Percentiles rank a stretch among this genome's conserved stretches.
Evolutionary conservation across 2,329 filamentous ascomycete genomes (phyloP).

Genomic region (Zasmidium citrigriseum): DNA sequence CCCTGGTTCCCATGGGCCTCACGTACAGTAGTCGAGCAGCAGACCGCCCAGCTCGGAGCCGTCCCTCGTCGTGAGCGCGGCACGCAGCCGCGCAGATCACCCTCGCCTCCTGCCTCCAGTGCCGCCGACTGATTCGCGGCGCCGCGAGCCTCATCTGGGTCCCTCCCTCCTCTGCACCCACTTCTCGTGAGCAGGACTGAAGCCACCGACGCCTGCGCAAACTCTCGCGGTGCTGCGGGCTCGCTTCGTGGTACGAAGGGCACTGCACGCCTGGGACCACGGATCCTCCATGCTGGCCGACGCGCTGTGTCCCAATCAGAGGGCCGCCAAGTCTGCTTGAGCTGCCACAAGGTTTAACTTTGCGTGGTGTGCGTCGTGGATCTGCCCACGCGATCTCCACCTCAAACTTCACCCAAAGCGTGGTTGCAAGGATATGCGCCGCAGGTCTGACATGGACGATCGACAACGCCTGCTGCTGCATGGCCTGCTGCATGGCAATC

Average conservation of each 20-base stretch:
- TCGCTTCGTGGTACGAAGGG: too few species aligned
- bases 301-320: not conserved
- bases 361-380: constrained; percentile 1
- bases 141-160: not conserved
- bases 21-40: not conserved
- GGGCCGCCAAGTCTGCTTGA: not conserved
- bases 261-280: not conserved
- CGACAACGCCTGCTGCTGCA: too few species aligned
- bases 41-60: not conserved
- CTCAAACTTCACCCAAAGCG: too few species aligned
- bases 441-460: too few species aligned
- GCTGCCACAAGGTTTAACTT: not conserved
- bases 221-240: not conserved
- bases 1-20: not conserved
- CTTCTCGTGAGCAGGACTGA: not conserved
- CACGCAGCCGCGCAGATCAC: not conserved
- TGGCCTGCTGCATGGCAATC: too few species aligned
- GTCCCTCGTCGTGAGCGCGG: not conserved
- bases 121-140: not conserved
- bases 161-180: not conserved
- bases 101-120: not conserved
- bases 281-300: not conserved
- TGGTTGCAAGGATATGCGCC: too few species aligned
- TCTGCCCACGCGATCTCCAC: not conserved
- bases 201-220: not conserved